Conservation (phyloP, 2,329 filamentous ascomycete genomes). For the Periconia sp. region DNA sequence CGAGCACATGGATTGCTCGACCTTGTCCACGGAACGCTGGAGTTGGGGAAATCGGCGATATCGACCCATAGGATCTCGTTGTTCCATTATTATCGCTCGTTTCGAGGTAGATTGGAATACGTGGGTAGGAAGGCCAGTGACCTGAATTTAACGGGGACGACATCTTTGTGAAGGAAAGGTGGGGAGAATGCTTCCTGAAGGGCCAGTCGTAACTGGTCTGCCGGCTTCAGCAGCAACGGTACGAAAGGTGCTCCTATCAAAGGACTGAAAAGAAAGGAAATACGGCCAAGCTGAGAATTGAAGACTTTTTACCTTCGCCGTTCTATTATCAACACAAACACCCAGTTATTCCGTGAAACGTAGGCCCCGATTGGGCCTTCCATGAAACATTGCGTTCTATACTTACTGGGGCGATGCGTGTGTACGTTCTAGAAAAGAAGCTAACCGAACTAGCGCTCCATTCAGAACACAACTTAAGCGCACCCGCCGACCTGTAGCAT, state of each 20-base stretch:
- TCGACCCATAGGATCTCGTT: conserved; percentile 25
- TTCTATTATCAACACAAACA: conserved; percentile 23
- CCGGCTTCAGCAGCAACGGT: conserved; percentile 5
- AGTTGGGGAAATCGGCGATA: conserved; percentile 27
- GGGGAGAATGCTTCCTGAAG: conserved; percentile 23
- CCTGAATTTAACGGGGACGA: conserved; percentile 13
- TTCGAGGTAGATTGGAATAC: conserved; percentile 34
- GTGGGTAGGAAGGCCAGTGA: conserved; percentile 26
- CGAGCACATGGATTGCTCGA: conserved; percentile 5
- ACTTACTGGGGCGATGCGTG: conserved; percentile 28
- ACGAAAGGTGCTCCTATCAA: conserved; percentile 1
- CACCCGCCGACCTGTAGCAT: conserved; percentile 25
- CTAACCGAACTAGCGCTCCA: conserved; percentile 27
- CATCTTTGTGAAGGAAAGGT: conserved; percentile 10
- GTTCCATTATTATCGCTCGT: conserved; percentile 17
- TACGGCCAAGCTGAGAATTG: conserved; percentile 12
- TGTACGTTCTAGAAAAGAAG: conserved; percentile 25
- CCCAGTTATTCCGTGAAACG: conserved; percentile 14
- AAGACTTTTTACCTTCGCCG: conserved; percentile 15
- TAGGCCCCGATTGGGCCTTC: conserved; percentile 19
- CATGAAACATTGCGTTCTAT: conserved; percentile 29
- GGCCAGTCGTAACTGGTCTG: conserved; percentile 18
- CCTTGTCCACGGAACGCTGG: conserved; percentile 14
- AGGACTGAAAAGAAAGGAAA: conserved; percentile 5
- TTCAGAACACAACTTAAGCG: conserved; percentile 29